These are phyloP conservation scores for Exophiala viscosa DNA, from an alignment of 2,329 filamentous ascomycete genomes.

Conservation along the genomic window DNA sequence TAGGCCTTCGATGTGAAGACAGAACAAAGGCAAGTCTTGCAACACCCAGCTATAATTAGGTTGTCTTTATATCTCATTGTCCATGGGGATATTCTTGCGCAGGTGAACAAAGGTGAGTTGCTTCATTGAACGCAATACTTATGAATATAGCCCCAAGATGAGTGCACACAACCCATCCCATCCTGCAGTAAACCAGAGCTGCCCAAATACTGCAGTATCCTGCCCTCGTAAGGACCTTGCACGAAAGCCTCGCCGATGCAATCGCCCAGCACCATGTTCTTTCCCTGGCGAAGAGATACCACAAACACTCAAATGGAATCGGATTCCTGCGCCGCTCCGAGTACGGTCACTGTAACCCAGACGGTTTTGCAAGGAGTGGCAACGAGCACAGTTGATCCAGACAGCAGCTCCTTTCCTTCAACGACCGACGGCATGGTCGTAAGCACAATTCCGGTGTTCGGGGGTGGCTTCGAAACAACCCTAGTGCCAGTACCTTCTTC, in stretches of 20 bases:
- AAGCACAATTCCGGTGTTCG: background rate
- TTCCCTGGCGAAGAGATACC: conserved; percentile 2
- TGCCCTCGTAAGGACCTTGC: background rate
- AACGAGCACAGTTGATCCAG: conserved; percentile 10
- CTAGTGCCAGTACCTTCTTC: background rate
- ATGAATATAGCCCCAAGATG: background rate
- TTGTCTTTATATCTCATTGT: background rate
- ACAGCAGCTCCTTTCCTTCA: background rate
- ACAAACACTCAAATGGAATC: background rate
- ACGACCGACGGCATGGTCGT: background rate
- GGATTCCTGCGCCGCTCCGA: conserved; percentile 6
- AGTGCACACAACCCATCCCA: no score
- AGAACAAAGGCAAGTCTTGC: background rate
- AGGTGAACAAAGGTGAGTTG: background rate
- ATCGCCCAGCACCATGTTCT: conserved; percentile 3
- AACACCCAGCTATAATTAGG: background rate
- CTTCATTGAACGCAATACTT: background rate
- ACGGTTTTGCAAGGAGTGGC: conserved; percentile 18
- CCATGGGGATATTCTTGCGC: background rate
- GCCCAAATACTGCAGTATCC: background rate
- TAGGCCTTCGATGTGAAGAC: background rate
- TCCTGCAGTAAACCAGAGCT: no score
- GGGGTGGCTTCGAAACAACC: background rate
- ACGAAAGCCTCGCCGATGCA: background rate
- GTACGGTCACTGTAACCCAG: conserved; percentile 19